Evolutionary conservation across 2,329 filamentous ascomycete species (phyloP).

Genomic region (Domatiomyces globalis): DNA sequence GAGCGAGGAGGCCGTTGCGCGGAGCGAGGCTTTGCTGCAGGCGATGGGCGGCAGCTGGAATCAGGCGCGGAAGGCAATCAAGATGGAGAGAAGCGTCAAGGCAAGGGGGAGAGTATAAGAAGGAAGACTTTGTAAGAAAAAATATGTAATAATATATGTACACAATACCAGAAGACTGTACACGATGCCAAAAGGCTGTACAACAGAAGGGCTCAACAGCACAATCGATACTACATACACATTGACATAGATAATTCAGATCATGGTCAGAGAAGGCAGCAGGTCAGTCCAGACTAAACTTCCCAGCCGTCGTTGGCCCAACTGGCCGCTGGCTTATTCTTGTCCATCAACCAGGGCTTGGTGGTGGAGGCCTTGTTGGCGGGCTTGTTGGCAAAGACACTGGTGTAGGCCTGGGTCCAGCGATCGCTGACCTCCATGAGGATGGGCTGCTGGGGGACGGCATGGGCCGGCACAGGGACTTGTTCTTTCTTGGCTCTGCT

Average conservation of each 20-base stretch:
- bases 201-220: no score
- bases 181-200: not conserved
- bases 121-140: not conserved
- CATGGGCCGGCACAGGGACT: constrained; percentile 22
- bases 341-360: constrained; percentile 11
- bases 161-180: not conserved
- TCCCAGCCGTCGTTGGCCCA: constrained; percentile 20
- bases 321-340: constrained; percentile 5
- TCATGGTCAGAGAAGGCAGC: no score
- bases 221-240: not conserved
- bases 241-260: no score
- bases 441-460: constrained; percentile 31
- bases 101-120: not conserved
- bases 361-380: constrained; percentile 1
- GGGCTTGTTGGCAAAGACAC: constrained; percentile 7
- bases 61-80: constrained; percentile 27
- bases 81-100: constrained; percentile 1
- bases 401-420: constrained; percentile 12
- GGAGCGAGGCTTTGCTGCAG: constrained; percentile 21
- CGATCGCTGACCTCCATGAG: constrained; percentile 29
- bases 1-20: constrained; percentile 44
- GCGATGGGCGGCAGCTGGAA: constrained; percentile 28
- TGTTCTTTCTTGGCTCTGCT: constrained; percentile 18
- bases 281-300: constrained; percentile 12
- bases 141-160: not conserved